Evolutionary conservation across 495 filamentous ascomycete species (phyloP), one percentile per base, ranked within the genome.

Genomic region (Aspergillus saccharolyticus): DNA sequence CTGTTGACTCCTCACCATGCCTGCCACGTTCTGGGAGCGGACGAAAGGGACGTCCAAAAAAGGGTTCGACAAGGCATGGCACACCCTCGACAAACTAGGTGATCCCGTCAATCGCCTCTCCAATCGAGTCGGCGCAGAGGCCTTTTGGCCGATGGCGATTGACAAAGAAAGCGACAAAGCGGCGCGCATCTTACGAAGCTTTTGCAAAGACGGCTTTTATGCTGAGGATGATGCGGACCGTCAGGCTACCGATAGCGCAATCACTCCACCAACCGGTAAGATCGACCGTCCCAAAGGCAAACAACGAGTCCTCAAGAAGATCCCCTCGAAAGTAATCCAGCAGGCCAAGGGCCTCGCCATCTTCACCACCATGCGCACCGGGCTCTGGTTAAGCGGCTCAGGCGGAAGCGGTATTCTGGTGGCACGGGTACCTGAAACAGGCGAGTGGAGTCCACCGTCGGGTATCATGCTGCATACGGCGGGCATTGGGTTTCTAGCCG

Each of bases 301-400:
- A 70, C 85, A 86, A 61, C 82, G 77, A 54, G 80, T 90, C 1
- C 69, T 90, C 16, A 88, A 93, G 72, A 91, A 91, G 74, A 96
- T 96, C 22, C 91, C 91, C 0, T 71, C 83, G 28, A 74, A 88
- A 66, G 89, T 96, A 46, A 87, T 96, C 54, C 81, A 86, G 63
- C 85, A 88, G 71, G 91, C 91, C 12, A 89, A 93, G 64, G 91
- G 90, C 14, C 72, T 96, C 39, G 90, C 89, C 22, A 86, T 96
- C 59, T 96, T 96, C 75, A 95, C 91, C 0, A 92, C 89, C 19
- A 92, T 96, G 89, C 86, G 91, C 51, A 90, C 90, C 17, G 91
- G 91, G 33, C 79, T 96, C 17, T 96, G 91, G 91, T 76, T 93
- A 42, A 90, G 89, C 53, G 91, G 91, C 28, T 91, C 91, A 7